Evolutionary conservation across 2,329 filamentous ascomycete species (phyloP).

Genomic region (Aspergillus transmontanensis): DNA sequence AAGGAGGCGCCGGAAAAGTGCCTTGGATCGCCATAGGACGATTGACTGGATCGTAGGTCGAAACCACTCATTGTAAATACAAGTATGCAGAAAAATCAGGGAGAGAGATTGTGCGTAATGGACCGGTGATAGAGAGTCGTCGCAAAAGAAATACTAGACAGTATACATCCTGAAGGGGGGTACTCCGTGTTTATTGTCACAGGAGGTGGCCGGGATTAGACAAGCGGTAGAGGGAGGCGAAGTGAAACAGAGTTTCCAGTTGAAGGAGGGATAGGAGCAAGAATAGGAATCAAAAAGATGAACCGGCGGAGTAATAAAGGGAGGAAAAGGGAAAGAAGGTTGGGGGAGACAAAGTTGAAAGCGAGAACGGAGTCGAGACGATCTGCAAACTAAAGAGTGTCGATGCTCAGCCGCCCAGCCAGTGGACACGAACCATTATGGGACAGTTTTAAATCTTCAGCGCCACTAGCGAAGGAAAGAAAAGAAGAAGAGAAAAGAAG

Average conservation of each 20-base stretch:
- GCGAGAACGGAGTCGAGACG: slow-evolving; percentile 2
- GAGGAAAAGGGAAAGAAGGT: not conserved
- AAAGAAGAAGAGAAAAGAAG: slow-evolving; percentile 1
- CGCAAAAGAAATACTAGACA: slow-evolving; percentile 16
- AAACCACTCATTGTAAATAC: slow-evolving; percentile 34
- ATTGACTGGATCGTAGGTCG: slow-evolving; percentile 43
- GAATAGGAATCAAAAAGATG: not conserved
- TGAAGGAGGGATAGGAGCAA: not conserved
- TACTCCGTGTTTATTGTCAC: slow-evolving; percentile 10
- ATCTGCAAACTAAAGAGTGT: slow-evolving; percentile 4
- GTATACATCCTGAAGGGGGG: slow-evolving; percentile 16
- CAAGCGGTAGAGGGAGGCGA: not conserved
- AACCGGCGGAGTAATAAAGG: not conserved
- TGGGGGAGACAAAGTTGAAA: slow-evolving; percentile 1
- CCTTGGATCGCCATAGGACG: slow-evolving; percentile 45
- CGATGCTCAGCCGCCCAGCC: slow-evolving; percentile 1
- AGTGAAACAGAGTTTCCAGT: not conserved
- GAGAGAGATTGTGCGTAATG: slow-evolving; percentile 17
- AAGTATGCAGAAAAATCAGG: not conserved
- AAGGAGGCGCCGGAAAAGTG: slow-evolving; percentile 40
- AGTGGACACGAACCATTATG: slow-evolving; percentile 1
- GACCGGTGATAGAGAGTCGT: not conserved
- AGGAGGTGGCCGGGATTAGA: slow-evolving; percentile 1
- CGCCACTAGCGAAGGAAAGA: not conserved
- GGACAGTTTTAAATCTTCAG: not conserved